Conservation (phyloP, 2,329 filamentous ascomycete genomes). For the Penicillium rolfsii region DNA sequence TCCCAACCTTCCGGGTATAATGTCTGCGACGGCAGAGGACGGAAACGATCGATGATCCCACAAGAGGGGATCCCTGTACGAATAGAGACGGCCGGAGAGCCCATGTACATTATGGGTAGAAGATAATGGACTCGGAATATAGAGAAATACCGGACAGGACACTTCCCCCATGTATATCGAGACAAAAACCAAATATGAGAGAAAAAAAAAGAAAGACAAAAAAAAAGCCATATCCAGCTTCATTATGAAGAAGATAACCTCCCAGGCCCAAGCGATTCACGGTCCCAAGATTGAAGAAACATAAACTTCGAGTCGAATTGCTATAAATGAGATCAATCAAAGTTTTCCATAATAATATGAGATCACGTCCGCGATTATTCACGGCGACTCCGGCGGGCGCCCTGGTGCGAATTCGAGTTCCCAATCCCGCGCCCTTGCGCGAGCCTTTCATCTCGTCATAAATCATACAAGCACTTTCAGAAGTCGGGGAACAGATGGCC, state of each 20-base stretch:
- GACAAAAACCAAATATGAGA: slow-evolving; percentile 6
- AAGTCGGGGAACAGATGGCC: slow-evolving; percentile 78
- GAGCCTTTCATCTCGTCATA: slow-evolving; percentile 39
- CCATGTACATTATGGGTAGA: slow-evolving; percentile 31
- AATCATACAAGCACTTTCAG: slow-evolving; percentile 49
- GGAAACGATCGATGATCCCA: slow-evolving; percentile 9
- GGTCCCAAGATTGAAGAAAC: slow-evolving; percentile 16
- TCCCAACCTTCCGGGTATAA: not conserved
- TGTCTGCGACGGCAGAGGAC: not conserved
- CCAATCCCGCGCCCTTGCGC: slow-evolving; percentile 18
- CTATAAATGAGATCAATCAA: slow-evolving; percentile 25
- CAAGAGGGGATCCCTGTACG: slow-evolving; percentile 23
- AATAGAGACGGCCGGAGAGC: slow-evolving; percentile 30
- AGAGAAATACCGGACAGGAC: slow-evolving; percentile 14
- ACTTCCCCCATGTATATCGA: slow-evolving; percentile 22
- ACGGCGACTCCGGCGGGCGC: slow-evolving; percentile 17
- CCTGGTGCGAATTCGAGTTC: slow-evolving; percentile 25
- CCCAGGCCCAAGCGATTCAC: not conserved
- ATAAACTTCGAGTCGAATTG: slow-evolving; percentile 29
- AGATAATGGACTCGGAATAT: slow-evolving; percentile 20
- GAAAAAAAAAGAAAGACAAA: slow-evolving; percentile 12
- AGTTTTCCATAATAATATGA: slow-evolving; percentile 19
- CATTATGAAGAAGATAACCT: not conserved
- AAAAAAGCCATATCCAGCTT: not conserved
- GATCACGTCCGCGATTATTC: slow-evolving; percentile 24